phyloP scores from a whole-genome alignment of 1,139 yeast species.

The Scheffersomyces cryptocercus region DNA sequence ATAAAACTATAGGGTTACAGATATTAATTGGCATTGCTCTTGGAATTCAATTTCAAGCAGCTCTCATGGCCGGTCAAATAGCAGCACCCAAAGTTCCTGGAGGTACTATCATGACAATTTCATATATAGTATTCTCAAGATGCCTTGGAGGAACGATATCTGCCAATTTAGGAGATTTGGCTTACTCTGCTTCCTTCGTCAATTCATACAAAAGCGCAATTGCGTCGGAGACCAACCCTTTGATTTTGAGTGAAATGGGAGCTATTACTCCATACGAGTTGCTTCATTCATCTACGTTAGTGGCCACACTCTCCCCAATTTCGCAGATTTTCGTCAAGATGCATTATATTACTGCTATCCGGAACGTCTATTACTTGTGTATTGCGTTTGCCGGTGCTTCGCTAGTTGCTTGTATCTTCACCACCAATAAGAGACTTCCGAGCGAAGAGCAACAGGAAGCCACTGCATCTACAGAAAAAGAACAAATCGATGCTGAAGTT shows the following conservation, averaged over 20 bases:
- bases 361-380: conserved; percentile 34
- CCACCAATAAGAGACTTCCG: conserved; percentile 9
- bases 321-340: conserved; percentile 27
- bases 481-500: too few relatives aligned
- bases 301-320: conserved; percentile 23
- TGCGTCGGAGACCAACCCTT: conserved; percentile 14
- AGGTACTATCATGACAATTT: not conserved
- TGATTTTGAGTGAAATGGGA: conserved; percentile 20
- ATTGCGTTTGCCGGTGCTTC: conserved; percentile 1
- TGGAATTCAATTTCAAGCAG: conserved; percentile 54
- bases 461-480: too few relatives aligned
- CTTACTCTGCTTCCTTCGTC: not conserved
- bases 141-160: conserved; percentile 31
- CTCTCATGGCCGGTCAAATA: conserved; percentile 51
- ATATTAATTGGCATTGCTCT: conserved; percentile 54
- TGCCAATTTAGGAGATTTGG: conserved; percentile 31
- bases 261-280: conserved; percentile 16
- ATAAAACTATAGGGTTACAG: conserved; percentile 48
- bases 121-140: not conserved
- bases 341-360: conserved; percentile 30
- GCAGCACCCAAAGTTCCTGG: conserved; percentile 36
- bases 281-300: conserved; percentile 18
- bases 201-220: conserved; percentile 15
- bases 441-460: not conserved
- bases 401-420: conserved; percentile 3